These are phyloP conservation scores for Manihot esculenta DNA, from an alignment of 441 rosid genomes.

Conservation along the genomic window DNA sequence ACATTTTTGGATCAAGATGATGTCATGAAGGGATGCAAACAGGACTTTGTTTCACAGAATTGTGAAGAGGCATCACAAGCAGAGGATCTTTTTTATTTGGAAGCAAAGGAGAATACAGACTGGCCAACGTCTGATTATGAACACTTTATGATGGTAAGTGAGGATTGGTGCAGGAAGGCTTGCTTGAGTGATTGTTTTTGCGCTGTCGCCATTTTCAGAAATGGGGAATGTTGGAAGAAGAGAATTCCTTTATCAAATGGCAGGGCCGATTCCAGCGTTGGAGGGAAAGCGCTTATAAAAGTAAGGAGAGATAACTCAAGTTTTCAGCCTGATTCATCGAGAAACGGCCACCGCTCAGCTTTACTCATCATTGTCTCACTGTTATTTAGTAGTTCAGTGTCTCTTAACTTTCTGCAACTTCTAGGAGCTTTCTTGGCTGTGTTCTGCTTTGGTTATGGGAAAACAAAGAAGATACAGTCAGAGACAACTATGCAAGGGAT, in stretches of 20 bases:
- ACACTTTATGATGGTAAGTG: slow-evolving; percentile 1
- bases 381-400: slow-evolving; percentile 12
- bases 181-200: slow-evolving; percentile 51
- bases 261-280: background rate
- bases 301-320: slow-evolving; percentile 19
- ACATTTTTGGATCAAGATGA: slow-evolving; percentile 30
- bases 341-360: slow-evolving; percentile 11
- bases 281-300: slow-evolving; percentile 25
- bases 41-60: slow-evolving; percentile 29
- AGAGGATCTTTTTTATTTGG: background rate
- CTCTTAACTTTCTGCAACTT: background rate
- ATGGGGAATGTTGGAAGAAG: slow-evolving; percentile 41
- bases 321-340: background rate
- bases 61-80: slow-evolving; percentile 24
- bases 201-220: slow-evolving; percentile 35
- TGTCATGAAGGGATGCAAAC: slow-evolving; percentile 38
- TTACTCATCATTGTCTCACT: slow-evolving; percentile 12
- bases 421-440: slow-evolving; percentile 1
- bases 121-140: slow-evolving; percentile 43
- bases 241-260: slow-evolving; percentile 39
- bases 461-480: background rate
- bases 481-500: background rate
- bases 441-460: background rate
- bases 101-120: slow-evolving; percentile 11
- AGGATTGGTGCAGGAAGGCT: slow-evolving; percentile 34